These are phyloP conservation scores for Prototheca stagnorum DNA, from an alignment of 163 green algal species.

Conservation along the genomic window DNA sequence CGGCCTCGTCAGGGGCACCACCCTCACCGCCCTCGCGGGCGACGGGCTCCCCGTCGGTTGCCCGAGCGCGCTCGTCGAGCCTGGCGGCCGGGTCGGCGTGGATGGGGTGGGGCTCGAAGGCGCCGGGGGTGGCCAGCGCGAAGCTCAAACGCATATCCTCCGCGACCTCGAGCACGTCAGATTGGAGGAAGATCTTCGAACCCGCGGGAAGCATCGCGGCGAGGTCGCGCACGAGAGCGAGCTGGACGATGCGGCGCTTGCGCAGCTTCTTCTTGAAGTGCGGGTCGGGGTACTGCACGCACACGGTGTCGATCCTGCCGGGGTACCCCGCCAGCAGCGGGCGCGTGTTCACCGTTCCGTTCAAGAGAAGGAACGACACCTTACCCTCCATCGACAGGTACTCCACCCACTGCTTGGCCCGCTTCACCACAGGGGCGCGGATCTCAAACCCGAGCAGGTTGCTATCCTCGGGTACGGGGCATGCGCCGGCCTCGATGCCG, in stretches of 20 bases:
- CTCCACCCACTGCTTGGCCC: slow-evolving; percentile 52
- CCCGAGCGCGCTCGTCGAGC: too few species aligned
- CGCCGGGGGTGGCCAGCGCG: too few species aligned
- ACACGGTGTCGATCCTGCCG: slow-evolving; percentile 31
- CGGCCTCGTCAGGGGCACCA: neutral
- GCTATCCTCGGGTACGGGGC: too few species aligned
- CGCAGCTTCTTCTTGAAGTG: slow-evolving; percentile 74
- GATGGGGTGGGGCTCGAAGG: too few species aligned
- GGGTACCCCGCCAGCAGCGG: slow-evolving; percentile 58
- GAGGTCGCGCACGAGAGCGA: slow-evolving; percentile 34
- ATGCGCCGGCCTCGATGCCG: too few species aligned
- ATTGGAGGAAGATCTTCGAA: slow-evolving; percentile 66
- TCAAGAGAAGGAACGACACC: slow-evolving; percentile 49
- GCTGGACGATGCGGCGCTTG: slow-evolving; percentile 79
- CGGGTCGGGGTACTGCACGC: slow-evolving; percentile 54
- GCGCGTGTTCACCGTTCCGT: slow-evolving; percentile 62
- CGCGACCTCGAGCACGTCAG: slow-evolving; percentile 51
- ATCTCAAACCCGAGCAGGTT: slow-evolving; percentile 82
- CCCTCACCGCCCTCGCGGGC: neutral
- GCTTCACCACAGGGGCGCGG: slow-evolving; percentile 45
- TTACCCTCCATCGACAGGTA: slow-evolving; percentile 14
- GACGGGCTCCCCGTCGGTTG: too few species aligned
- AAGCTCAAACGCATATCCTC: neutral
- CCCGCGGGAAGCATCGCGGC: slow-evolving; percentile 20
- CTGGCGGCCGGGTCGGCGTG: too few species aligned